Base-by-base conservation (phyloP, 805 yeast species). In the Debaryomyces maramus region DNA sequence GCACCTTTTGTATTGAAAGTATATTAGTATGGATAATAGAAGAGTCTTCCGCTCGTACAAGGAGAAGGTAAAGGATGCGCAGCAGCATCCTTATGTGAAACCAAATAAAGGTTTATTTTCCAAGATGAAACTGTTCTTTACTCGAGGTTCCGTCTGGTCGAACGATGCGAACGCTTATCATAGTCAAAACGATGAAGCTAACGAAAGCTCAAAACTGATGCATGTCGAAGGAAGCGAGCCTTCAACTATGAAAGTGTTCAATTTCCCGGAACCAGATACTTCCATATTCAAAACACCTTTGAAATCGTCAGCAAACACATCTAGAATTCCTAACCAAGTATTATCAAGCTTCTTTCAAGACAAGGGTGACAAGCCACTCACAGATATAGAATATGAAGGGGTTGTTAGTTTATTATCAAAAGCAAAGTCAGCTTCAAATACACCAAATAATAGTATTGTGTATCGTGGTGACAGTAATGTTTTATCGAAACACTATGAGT, bases 311-410 rank as follows among this genome's bases (percentile, higher is more conserved):
- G 15, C 34, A 3, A 23, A 20, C n/a, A 26, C 21, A 16, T 18
- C 17, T 31, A 31, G 23, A 14, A 32, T 63, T 13, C 63, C 71
- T 9, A 84, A 83, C 61, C 79, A 76, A 21, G 73, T 77, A 22
- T 62, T 87, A 34, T 83, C 88, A 9, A 77, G 73, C 20, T 87
- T 88, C 55, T 87, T 87, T 59, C 70, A 71, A n/a, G 67, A 65
- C 32, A 87, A 85, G 56, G 95, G 95, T n/a, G 77, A 80, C 40
- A 63, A 63, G n/a, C 88, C 91, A 4, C 67, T 88, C 45, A 70
- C 81, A 10, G 88, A 82, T 17, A 70, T 86, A 31, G 96, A 88
- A 57, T 75, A 81, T 52, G 91, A 84, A 60, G 95, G 95, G n/a
- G 91, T 87, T 0, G 56, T 82, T 45, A 77, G 89, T 5, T 60